A percentile compares a stretch with the other conserved stretches of the same genome.
Evolutionary conservation across 192 early-diverging fungal genomes (phyloP).

Genomic region (Allomyces arbusculus): DNA sequence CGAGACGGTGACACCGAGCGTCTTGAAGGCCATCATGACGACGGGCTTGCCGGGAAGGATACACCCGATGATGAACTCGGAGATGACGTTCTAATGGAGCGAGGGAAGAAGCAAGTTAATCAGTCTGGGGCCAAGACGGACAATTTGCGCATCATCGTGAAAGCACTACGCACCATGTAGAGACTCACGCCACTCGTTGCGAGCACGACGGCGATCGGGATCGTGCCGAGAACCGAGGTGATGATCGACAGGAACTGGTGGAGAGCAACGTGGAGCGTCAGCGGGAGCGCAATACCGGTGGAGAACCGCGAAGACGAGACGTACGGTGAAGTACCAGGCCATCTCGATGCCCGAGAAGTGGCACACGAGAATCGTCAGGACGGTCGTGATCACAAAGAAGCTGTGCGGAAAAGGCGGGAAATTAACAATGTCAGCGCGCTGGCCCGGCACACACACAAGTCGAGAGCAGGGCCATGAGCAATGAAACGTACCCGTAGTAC

Average conservation of each 20-base stretch:
- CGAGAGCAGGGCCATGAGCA: too few relatives aligned
- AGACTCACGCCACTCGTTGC: background rate
- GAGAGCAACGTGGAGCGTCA: too few relatives aligned
- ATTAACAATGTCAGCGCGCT: too few relatives aligned
- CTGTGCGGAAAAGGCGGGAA: too few relatives aligned
- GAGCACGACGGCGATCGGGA: background rate
- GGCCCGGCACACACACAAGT: too few relatives aligned
- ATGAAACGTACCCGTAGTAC: conserved; percentile 19
- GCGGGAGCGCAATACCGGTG: too few relatives aligned
- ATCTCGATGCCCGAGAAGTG: conserved; percentile 1
- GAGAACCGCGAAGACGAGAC: too few relatives aligned
- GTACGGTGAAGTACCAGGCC: conserved; percentile 1
- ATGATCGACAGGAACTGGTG: background rate
- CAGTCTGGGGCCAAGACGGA: too few relatives aligned
- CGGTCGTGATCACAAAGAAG: conserved; percentile 3
- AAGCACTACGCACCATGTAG: background rate
- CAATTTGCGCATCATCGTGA: too few relatives aligned
- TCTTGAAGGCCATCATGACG: conserved; percentile 50
- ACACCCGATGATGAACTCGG: conserved; percentile 38
- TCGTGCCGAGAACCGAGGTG: background rate
- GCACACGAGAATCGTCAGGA: conserved; percentile 2
- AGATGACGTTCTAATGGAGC: conserved; percentile 19
- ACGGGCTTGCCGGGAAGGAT: conserved; percentile 37
- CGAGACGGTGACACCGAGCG: conserved; percentile 30
- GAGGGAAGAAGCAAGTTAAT: too few relatives aligned